Evolutionary conservation across 495 filamentous ascomycete genomes (phyloP), one percentile per base, ranked within the genome.

Genomic region (Penicillium coprophilum): DNA sequence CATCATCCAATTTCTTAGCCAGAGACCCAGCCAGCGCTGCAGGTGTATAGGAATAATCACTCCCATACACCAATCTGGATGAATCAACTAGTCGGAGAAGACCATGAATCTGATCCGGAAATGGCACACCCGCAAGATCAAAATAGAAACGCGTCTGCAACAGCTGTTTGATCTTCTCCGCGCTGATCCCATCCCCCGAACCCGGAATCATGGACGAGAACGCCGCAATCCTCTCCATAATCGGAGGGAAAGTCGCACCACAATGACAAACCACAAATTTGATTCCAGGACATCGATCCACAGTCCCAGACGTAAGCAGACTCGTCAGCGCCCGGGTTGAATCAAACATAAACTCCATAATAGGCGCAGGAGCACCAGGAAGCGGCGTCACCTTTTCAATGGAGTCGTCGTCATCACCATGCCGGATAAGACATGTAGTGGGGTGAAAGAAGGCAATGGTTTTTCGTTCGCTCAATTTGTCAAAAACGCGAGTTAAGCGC

Each of bases 271-370:
- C 63, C 24, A 84, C 64, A 41, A 74, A 76, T 1, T 51, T 74
- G 15, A 85, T 73, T 19, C 77, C 62, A 9, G 75, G 70, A 59
- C 69, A 78, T 0, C 71, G 65, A 0, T 57, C 55, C 0, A 80
- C 63, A 1, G 80, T 79, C 4, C 80, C 80, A 28, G 69, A 73
- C 4, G 76, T 55, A 53, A 84, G 71, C 9, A 85, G 67, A 55
- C 82, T 78, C 40, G 71, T 68, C 1, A 84, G 61, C 1, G 71
- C 67, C 15, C 81, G 69, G 2, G 75, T 76, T 2, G 76, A 79
- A 46, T 85, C 82, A 58, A 85, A 83, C 32, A 83, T 69, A 62
- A 82, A 85, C 58, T 85, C 82, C 44, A 82, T 71, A 39, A 82
- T 68, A 0, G 82, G 82, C 17, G 66, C 66, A 1, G 78, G 70